phyloP scores from a whole-genome alignment of 2,329 filamentous ascomycete species.

The Pestalotiopsis sp. region DNA sequence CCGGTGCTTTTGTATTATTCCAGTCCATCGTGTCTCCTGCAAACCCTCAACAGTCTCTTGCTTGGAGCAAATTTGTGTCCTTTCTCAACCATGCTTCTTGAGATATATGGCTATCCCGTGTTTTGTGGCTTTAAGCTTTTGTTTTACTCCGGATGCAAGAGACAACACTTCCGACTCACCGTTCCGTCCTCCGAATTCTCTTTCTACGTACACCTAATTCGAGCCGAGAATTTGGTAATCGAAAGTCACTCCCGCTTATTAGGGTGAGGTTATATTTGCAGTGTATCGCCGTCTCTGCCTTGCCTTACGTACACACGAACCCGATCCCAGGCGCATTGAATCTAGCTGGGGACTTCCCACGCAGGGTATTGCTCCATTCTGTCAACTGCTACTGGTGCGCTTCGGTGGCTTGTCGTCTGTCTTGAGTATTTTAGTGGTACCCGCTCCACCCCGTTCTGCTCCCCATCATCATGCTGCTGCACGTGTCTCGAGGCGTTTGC shows the following conservation, averaged over 20 bases:
- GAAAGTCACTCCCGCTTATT: neutral
- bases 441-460: neutral
- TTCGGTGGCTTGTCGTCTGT: neutral
- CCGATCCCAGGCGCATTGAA: neutral
- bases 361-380: neutral
- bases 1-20: neutral
- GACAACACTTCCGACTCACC: no score
- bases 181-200: neutral
- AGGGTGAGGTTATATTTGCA: neutral
- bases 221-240: neutral
- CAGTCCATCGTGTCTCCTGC: neutral
- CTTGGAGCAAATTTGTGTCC: no score
- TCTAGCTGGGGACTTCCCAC: neutral
- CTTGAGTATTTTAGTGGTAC: conserved; percentile 6
- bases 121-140: no score
- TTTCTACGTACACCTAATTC: neutral
- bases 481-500: neutral
- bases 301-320: neutral
- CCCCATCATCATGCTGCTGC: neutral
- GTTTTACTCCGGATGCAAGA: no score
- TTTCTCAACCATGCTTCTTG: no score
- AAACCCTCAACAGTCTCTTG: no score
- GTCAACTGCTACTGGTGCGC: conserved; percentile 5
- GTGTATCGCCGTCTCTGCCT: neutral
- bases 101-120: no score